phyloP scores from a whole-genome alignment of 352 stramenopile genomes.

The Thraustochytrium striatum region DNA sequence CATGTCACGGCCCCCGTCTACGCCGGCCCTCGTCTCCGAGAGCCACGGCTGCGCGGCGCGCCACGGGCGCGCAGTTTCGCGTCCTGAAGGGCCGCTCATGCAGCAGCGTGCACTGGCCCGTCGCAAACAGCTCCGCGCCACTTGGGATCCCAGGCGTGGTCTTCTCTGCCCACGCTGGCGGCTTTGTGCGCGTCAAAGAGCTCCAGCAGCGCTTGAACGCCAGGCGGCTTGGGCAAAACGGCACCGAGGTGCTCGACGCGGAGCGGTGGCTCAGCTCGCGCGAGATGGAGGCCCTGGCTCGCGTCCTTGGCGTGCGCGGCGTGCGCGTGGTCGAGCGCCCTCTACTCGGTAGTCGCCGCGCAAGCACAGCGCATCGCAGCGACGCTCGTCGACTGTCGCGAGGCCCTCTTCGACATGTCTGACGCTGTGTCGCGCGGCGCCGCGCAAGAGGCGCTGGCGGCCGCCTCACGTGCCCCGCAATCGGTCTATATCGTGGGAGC shows the following conservation, averaged over 20 bases:
- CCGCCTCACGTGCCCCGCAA: too few species aligned
- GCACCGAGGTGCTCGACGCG: neutral
- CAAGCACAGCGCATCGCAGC: neutral
- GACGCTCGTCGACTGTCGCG: neutral
- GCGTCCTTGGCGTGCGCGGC: constrained; percentile 5
- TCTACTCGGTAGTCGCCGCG: constrained; percentile 11
- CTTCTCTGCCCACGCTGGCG: neutral
- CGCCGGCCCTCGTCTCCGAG: neutral
- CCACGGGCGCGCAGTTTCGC: neutral
- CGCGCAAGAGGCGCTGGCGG: too few species aligned
- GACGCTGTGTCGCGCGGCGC: neutral
- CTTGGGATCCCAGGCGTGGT: constrained; percentile 5
- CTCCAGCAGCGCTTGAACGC: neutral
- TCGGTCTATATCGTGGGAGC: too few species aligned
- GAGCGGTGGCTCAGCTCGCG: neutral
- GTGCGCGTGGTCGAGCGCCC: neutral
- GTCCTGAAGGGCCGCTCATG: neutral
- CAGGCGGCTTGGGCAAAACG: neutral
- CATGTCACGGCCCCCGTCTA: neutral
- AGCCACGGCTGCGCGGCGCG: neutral
- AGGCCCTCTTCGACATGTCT: neutral
- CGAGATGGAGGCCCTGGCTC: neutral
- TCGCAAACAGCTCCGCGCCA: neutral
- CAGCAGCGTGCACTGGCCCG: neutral
- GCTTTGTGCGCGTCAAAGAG: neutral